phyloP scores from a whole-genome alignment of 1,284 basidiomycete species.

The Rhizoctonia solani region DNA sequence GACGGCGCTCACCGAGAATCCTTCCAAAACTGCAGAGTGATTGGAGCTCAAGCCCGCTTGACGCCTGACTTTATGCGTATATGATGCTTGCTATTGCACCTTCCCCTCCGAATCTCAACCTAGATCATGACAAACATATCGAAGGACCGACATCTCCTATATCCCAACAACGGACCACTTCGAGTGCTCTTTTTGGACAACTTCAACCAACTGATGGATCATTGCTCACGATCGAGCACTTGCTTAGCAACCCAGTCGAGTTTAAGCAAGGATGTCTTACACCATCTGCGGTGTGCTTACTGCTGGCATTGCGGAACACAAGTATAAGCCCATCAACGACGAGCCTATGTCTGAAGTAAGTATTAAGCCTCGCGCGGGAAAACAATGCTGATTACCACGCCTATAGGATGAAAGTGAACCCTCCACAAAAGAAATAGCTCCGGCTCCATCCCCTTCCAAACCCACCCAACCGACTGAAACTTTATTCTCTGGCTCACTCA shows the following conservation, averaged over 20 bases:
- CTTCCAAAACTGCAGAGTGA: slow-evolving; percentile 5
- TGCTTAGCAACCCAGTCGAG: slow-evolving; percentile 19
- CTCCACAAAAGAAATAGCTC: neutral
- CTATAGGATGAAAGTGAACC: slow-evolving; percentile 8
- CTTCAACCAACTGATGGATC: slow-evolving; percentile 13
- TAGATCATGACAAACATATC: slow-evolving; percentile 1
- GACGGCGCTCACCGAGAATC: slow-evolving; percentile 6
- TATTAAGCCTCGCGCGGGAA: neutral
- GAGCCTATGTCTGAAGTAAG: slow-evolving; percentile 10
- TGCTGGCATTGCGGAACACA: slow-evolving; percentile 36
- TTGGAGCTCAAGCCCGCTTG: neutral
- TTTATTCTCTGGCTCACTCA: slow-evolving; percentile 2
- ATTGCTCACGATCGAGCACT: slow-evolving; percentile 1
- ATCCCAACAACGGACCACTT: neutral
- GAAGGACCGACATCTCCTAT: neutral
- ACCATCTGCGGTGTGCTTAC: slow-evolving; percentile 31
- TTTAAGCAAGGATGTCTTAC: slow-evolving; percentile 30
- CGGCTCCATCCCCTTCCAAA: neutral
- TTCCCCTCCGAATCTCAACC: neutral
- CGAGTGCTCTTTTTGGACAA: slow-evolving; percentile 1
- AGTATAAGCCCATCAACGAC: slow-evolving; percentile 36
- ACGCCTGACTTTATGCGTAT: neutral
- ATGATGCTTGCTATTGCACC: slow-evolving; percentile 24
- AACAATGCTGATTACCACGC: neutral
- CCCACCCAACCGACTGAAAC: neutral